Base-by-base conservation (phyloP, 2,329 filamentous ascomycete species). In the Cytospora piceae region DNA sequence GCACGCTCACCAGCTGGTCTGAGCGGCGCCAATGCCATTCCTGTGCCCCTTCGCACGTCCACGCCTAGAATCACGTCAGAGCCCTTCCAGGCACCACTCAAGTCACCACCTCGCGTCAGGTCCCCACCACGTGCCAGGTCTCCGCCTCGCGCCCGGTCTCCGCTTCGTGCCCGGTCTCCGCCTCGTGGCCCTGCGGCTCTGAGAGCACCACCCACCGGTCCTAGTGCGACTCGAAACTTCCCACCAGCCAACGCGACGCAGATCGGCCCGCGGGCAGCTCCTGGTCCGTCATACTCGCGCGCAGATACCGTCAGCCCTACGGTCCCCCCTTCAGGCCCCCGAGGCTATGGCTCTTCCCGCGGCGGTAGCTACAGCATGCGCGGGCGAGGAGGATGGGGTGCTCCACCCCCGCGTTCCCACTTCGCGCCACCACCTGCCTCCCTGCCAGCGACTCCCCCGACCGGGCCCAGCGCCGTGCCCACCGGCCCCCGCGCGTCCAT, bases 171-270 rank as follows among this genome's bases (percentile, higher is more conserved):
- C 9, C 77, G 77, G 68, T 85, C 84, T 29, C 84, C 84, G 15
- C 85, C 85, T 3, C 81, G 83, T 60, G 85, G 83, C 0, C 85
- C 85, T 32, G 83, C 84, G 15, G 83, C 83, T 17, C 74, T 85
- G 22, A 79, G 83, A 67, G 79, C 77, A 15, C 82, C 83, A 24
- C 83, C 84, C 3, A 84, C 80, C 0, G 83, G 80, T 1, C 80
- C 80, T 0, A 71, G 73, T 20, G 72, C 72, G 32, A 70, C 71
- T 27, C 77, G 81, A 70, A 81, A 76, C 70, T 78, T 77, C 65
- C 72, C 75, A 65, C 75, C 72, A n/a, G 76, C 77, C 64, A 75
- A 75, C 64, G 71, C 75, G 67, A 74, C 72, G 31, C 76, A 77
- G 65, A 75, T 75, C 63, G 70, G 76, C 62, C 74, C 74, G 66